Evolutionary conservation across 768 basidiomycete species (phyloP).

Genomic region (Mycena latifolia): DNA sequence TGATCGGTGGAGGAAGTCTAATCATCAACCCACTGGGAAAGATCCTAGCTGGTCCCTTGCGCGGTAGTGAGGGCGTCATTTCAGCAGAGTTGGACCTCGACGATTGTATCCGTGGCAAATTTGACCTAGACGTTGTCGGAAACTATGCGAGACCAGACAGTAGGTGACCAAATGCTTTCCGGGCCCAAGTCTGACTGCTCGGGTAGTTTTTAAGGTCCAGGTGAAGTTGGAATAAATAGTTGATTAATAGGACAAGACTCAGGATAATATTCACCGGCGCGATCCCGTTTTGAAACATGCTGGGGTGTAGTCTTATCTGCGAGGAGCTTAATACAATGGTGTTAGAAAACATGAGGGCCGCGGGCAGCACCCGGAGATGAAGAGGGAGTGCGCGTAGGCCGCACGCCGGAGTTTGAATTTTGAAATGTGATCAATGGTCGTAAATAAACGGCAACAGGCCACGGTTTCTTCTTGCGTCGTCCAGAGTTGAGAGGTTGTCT

Average conservation of each 20-base stretch:
- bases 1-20: constrained; percentile 73
- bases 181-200: neutral
- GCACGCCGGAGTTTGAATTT: neutral
- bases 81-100: constrained; percentile 71
- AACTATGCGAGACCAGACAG: constrained; percentile 73
- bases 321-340: neutral
- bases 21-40: constrained; percentile 71
- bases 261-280: too few species aligned
- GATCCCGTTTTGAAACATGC: too few species aligned
- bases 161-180: constrained; percentile 42
- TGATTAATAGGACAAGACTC: too few species aligned
- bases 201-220: constrained; percentile 24
- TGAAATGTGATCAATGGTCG: neutral
- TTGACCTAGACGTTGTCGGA: constrained; percentile 69
- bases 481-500: constrained; percentile 64
- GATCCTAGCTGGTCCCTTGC: constrained; percentile 70
- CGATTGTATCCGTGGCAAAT: constrained; percentile 68
- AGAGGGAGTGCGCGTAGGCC: neutral
- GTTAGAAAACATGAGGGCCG: constrained; percentile 18
- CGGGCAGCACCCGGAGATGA: constrained; percentile 23
- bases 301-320: neutral
- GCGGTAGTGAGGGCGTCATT: constrained; percentile 63
- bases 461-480: constrained; percentile 60
- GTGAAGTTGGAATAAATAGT: constrained; percentile 9
- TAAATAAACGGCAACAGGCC: constrained; percentile 15